Evolutionary conservation across 169 alveolate genomes (phyloP).

Genomic region (Plasmodium berghei): DNA sequence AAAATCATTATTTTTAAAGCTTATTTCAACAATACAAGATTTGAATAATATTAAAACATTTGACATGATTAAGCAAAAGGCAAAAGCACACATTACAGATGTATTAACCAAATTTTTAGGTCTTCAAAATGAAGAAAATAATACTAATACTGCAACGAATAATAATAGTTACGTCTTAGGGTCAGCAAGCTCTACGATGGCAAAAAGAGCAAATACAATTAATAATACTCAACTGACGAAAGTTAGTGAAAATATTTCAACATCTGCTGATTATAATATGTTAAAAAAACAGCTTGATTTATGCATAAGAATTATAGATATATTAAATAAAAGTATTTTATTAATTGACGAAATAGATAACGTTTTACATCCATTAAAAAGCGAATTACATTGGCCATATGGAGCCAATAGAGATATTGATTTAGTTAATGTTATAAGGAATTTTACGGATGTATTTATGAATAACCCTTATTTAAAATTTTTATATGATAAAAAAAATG

Average conservation of each 20-base stretch:
- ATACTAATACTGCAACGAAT: neutral
- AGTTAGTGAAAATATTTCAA: neutral
- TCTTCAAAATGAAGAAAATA: slow-evolving; percentile 78
- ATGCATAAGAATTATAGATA: slow-evolving; percentile 83
- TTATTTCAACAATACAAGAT: slow-evolving; percentile 86
- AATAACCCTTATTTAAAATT: slow-evolving; percentile 75
- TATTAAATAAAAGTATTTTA: slow-evolving; percentile 85
- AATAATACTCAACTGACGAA: slow-evolving; percentile 5
- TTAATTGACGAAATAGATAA: slow-evolving; percentile 93
- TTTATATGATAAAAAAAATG: slow-evolving; percentile 59
- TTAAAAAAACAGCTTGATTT: slow-evolving; percentile 81
- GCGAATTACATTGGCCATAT: slow-evolving; percentile 95
- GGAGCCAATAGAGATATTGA: slow-evolving; percentile 86
- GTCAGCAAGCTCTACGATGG: neutral
- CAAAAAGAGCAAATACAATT: neutral
- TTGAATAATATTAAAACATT: slow-evolving; percentile 81
- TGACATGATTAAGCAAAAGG: slow-evolving; percentile 75
- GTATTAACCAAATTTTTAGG: slow-evolving; percentile 82
- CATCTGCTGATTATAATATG: slow-evolving; percentile 51
- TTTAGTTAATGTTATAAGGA: slow-evolving; percentile 59
- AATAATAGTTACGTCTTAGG: no score
- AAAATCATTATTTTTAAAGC: slow-evolving; percentile 90
- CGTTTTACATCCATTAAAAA: slow-evolving; percentile 92
- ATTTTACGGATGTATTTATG: slow-evolving; percentile 74
- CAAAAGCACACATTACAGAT: slow-evolving; percentile 81